Percentiles rank a stretch among this genome's conserved stretches.
Conservation (phyloP, 352 stramenopile species). For the Phytophthora foliorum region DNA sequence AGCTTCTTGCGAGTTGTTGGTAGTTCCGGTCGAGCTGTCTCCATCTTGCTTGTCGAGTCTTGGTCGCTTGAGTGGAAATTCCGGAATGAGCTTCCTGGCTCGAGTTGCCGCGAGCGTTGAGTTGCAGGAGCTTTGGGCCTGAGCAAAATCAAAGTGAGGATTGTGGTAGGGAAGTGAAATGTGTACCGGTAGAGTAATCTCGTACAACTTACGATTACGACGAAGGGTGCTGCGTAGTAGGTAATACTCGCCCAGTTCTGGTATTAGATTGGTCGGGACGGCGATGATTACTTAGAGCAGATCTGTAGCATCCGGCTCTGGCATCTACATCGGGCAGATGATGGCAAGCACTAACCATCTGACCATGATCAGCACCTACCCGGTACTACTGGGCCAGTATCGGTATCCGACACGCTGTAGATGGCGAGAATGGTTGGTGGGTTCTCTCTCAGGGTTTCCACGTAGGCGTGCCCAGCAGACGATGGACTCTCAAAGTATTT, state of each 20-base stretch:
- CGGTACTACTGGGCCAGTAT: neutral
- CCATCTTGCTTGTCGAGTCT: conserved; percentile 22
- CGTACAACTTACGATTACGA: conserved; percentile 1
- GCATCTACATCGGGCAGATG: conserved; percentile 9
- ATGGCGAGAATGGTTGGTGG: too few species aligned
- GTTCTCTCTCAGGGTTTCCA: too few species aligned
- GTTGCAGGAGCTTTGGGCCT: neutral
- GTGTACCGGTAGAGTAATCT: conserved; percentile 10
- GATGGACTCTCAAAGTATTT: too few species aligned
- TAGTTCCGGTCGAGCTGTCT: neutral
- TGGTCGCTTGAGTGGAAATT: conserved; percentile 11
- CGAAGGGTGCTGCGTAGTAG: neutral
- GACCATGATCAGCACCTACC: neutral
- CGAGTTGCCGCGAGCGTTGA: neutral
- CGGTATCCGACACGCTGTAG: neutral
- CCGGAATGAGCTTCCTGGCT: conserved; percentile 9
- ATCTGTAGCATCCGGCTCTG: neutral
- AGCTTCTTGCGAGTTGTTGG: conserved; percentile 13
- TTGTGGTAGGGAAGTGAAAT: neutral
- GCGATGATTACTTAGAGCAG: conserved; percentile 15
- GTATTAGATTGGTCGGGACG: conserved; percentile 6
- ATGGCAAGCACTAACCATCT: conserved; percentile 1
- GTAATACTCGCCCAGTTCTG: conserved; percentile 6
- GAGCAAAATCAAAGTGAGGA: neutral
- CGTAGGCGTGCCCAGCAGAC: too few species aligned